Evolutionary conservation across 2,329 filamentous ascomycete species (phyloP).

Genomic region (Alternaria dauci): DNA sequence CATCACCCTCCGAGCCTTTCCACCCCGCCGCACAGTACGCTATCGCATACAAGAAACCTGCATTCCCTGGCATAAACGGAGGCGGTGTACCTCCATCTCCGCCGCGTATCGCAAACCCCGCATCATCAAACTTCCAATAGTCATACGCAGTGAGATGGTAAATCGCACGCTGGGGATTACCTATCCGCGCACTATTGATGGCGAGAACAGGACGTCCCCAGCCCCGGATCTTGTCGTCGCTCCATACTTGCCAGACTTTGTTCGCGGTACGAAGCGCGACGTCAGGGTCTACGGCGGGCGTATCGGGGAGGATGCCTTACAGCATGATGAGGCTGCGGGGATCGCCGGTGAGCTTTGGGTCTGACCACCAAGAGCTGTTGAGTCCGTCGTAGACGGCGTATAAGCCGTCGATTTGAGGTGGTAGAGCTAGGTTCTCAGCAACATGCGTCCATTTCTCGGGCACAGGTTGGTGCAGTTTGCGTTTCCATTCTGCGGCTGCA

Average conservation of each 20-base stretch:
- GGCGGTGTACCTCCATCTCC: slow-evolving; percentile 63
- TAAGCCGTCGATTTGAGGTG: slow-evolving; percentile 59
- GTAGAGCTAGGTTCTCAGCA: slow-evolving; percentile 61
- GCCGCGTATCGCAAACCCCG: slow-evolving; percentile 59
- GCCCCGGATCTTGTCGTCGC: slow-evolving; percentile 38
- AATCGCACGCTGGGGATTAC: slow-evolving; percentile 37
- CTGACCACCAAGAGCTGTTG: slow-evolving; percentile 38
- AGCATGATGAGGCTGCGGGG: slow-evolving; percentile 41
- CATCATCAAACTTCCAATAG: slow-evolving; percentile 64
- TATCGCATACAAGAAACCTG: slow-evolving; percentile 59
- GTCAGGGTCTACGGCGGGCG: slow-evolving; percentile 31
- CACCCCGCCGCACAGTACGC: slow-evolving; percentile 65
- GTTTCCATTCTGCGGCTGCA: slow-evolving; percentile 62
- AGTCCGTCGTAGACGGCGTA: slow-evolving; percentile 65
- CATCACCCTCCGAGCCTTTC: slow-evolving; percentile 55
- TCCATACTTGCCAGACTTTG: slow-evolving; percentile 41
- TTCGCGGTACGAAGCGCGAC: slow-evolving; percentile 37
- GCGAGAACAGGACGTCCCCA: slow-evolving; percentile 45
- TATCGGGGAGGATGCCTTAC: slow-evolving; percentile 38
- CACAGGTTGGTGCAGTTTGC: slow-evolving; percentile 53
- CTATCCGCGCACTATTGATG: slow-evolving; percentile 39
- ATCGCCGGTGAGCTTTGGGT: slow-evolving; percentile 32
- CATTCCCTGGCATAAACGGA: slow-evolving; percentile 65
- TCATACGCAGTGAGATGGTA: slow-evolving; percentile 58
- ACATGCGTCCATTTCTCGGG: slow-evolving; percentile 60